A percentile compares a stretch with the other conserved stretches of the same genome.
These are phyloP conservation scores for Coelastrella sp. DNA, from an alignment of 139 green algal genomes.

Conservation along the genomic window DNA sequence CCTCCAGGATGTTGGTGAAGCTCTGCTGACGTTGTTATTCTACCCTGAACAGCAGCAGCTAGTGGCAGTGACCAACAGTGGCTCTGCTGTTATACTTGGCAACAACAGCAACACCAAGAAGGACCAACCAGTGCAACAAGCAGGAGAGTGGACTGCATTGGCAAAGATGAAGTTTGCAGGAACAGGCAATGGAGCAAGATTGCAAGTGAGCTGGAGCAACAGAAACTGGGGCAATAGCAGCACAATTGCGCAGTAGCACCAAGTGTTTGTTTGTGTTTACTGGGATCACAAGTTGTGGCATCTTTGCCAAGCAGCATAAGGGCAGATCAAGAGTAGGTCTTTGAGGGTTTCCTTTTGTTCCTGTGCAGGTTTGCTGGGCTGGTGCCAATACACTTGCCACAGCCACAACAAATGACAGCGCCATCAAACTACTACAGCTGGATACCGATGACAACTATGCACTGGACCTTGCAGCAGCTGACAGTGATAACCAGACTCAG, in stretches of 20 bases:
- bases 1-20: conserved; percentile 37
- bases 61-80: conserved; percentile 21
- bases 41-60: conserved; percentile 42
- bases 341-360: not conserved
- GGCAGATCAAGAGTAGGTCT: no score
- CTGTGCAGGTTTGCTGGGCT: conserved; percentile 64
- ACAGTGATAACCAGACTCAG: no score
- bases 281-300: no score
- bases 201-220: not conserved
- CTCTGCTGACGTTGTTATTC: not conserved
- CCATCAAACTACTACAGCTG: conserved; percentile 75
- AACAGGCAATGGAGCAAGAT: not conserved
- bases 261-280: no score
- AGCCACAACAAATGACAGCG: conserved; percentile 56
- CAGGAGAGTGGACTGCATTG: conserved; percentile 4
- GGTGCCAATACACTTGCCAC: conserved; percentile 67
- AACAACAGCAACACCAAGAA: not conserved
- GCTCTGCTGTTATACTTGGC: conserved; percentile 11
- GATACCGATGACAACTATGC: conserved; percentile 79
- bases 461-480: conserved; percentile 43
- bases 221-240: no score
- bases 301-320: no score
- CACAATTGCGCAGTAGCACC: no score
- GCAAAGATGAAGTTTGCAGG: conserved; percentile 35
- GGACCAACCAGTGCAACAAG: not conserved